These are phyloP conservation scores for Russula griseocarnosa DNA, from an alignment of 768 basidiomycete genomes.

Conservation along the genomic window DNA sequence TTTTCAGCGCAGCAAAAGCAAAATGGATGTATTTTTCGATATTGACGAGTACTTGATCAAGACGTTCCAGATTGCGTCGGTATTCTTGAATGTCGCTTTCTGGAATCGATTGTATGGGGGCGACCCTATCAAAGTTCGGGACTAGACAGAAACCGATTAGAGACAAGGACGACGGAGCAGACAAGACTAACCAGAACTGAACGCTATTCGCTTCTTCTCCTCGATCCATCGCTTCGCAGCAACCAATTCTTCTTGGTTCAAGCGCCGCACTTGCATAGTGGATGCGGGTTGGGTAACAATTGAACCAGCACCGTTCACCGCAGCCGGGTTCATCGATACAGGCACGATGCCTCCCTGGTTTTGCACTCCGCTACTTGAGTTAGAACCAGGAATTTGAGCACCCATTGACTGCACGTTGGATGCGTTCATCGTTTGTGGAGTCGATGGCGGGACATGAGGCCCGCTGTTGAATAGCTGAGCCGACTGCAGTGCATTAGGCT, in stretches of 20 bases:
- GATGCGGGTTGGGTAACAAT: not conserved
- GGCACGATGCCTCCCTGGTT: constrained; percentile 12
- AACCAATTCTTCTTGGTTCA: not conserved
- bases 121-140: constrained; percentile 7
- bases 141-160: not conserved
- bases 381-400: not conserved
- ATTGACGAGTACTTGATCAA: constrained; percentile 7
- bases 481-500: not conserved
- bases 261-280: constrained; percentile 1
- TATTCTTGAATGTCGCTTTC: constrained; percentile 19
- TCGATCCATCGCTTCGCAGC: constrained; percentile 16
- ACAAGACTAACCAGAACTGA: not conserved
- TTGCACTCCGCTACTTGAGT: constrained; percentile 7
- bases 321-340: constrained; percentile 7
- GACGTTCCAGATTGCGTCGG: constrained; percentile 21
- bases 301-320: constrained; percentile 5
- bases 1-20: constrained; percentile 10
- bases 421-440: constrained; percentile 9
- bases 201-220: constrained; percentile 11
- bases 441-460: not conserved
- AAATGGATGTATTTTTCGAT: constrained; percentile 18
- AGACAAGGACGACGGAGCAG: not conserved
- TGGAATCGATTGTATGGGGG: not conserved
- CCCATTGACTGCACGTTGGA: constrained; percentile 9
- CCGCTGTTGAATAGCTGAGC: constrained; percentile 3